Evolutionary conservation across 371 early-diverging fungal genomes (phyloP).

Genomic region (Encephalitozoon hellem): DNA sequence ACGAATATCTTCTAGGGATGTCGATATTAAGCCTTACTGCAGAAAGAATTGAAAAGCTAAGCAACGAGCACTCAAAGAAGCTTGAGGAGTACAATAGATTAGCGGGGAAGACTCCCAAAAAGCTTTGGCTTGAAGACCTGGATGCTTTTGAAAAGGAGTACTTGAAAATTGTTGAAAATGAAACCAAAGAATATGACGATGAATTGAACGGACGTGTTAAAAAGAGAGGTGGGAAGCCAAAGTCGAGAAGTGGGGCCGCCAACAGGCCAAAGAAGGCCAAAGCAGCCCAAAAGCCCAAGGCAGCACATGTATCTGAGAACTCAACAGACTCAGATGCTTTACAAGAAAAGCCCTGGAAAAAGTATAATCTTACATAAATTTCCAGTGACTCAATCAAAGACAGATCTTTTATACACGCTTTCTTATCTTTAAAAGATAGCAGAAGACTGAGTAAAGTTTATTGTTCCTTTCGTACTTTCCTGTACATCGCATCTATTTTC

Average conservation of each 20-base stretch:
- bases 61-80: constrained; percentile 67
- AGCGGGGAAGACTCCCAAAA: constrained; percentile 65
- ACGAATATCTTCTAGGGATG: constrained; percentile 84
- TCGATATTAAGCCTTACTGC: constrained; percentile 78
- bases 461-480: background rate
- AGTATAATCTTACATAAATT: constrained; percentile 9
- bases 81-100: constrained; percentile 67
- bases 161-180: constrained; percentile 24
- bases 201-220: constrained; percentile 4
- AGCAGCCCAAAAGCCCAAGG: background rate
- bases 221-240: background rate
- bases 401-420: too few species aligned
- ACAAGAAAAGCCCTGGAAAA: constrained; percentile 27
- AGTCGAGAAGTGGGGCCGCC: background rate
- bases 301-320: background rate
- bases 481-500: background rate
- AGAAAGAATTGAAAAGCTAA: constrained; percentile 75
- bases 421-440: too few species aligned
- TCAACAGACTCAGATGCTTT: background rate
- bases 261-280: background rate
- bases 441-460: background rate
- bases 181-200: constrained; percentile 28
- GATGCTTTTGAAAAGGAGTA: constrained; percentile 44
- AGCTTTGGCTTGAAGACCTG: constrained; percentile 82
- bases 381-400: too few species aligned